Percentiles rank a stretch among this genome's conserved stretches.
These are phyloP conservation scores for Rhypophila decipiens DNA, from an alignment of 495 filamentous ascomycete species.

Conservation along the genomic window DNA sequence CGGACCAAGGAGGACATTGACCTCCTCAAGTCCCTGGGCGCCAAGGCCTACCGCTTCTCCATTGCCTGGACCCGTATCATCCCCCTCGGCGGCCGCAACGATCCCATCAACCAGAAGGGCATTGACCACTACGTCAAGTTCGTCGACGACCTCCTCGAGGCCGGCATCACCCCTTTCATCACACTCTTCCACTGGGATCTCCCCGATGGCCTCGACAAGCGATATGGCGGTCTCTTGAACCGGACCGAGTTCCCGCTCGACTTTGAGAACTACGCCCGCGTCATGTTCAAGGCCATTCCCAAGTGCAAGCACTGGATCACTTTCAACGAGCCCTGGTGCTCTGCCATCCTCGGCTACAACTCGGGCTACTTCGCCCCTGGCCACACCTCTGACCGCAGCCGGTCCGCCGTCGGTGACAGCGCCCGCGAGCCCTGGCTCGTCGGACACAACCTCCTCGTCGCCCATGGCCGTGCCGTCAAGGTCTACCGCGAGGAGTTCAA, in stretches of 20 bases:
- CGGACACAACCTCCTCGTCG: slow-evolving; percentile 55
- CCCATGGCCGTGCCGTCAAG: slow-evolving; percentile 57
- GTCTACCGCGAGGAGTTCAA: slow-evolving; percentile 65
- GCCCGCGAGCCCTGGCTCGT: slow-evolving; percentile 54
- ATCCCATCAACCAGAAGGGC: slow-evolving; percentile 54
- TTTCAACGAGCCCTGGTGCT: slow-evolving; percentile 62
- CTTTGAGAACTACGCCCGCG: slow-evolving; percentile 54
- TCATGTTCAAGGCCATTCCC: slow-evolving; percentile 51
- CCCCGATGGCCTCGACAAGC: slow-evolving; percentile 53
- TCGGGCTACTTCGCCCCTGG: slow-evolving; percentile 55
- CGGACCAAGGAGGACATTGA: slow-evolving; percentile 66
- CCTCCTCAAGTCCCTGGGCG: slow-evolving; percentile 58
- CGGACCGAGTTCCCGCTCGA: slow-evolving; percentile 53
- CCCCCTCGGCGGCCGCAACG: slow-evolving; percentile 55
- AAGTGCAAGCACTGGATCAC: slow-evolving; percentile 61
- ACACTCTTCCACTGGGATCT: slow-evolving; percentile 63
- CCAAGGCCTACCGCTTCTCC: slow-evolving; percentile 67
- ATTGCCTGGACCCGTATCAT: slow-evolving; percentile 71
- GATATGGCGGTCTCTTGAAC: slow-evolving; percentile 56
- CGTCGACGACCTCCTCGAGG: slow-evolving; percentile 52
- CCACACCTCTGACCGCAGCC: slow-evolving; percentile 50
- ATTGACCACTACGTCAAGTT: slow-evolving; percentile 57
- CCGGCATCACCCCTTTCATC: slow-evolving; percentile 54
- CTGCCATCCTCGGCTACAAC: slow-evolving; percentile 54
- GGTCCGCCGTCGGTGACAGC: slow-evolving; percentile 49